Evolutionary conservation across 108 stramenopile genomes (phyloP).

Genomic region (Pseudonitzschia multiseries): DNA sequence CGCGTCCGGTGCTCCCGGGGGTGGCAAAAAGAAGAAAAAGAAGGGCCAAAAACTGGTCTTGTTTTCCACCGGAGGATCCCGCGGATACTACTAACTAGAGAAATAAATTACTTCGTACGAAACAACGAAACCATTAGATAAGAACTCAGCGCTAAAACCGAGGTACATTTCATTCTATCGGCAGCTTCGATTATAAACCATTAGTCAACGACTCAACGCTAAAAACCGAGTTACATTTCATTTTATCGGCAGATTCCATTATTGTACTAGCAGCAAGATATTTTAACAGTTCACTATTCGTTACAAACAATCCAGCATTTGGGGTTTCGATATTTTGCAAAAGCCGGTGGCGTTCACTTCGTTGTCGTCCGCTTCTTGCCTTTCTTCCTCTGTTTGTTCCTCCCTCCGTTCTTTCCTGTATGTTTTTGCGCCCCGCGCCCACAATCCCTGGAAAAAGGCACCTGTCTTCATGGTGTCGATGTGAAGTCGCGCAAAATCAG

Average conservation of each 20-base stretch:
- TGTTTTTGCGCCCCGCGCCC: conserved; percentile 1
- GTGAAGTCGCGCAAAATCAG: background rate
- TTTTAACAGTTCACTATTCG: background rate
- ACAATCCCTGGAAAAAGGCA: conserved; percentile 9
- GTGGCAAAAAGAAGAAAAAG: conserved; percentile 22
- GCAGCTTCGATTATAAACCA: no score
- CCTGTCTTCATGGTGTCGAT: conserved; percentile 16
- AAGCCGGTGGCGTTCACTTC: background rate
- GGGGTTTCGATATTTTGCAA: background rate
- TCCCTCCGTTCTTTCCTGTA: background rate
- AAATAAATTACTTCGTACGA: background rate
- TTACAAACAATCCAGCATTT: no score
- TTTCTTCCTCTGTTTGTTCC: background rate
- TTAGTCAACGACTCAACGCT: no score
- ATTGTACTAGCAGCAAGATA: background rate
- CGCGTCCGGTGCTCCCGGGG: background rate
- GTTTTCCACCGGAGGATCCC: conserved; percentile 43
- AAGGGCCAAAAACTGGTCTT: conserved; percentile 39
- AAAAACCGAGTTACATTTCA: background rate
- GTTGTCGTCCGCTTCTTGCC: background rate
- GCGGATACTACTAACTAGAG: conserved; percentile 12
- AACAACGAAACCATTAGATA: background rate
- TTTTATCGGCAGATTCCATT: background rate
- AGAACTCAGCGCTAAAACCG: no score
- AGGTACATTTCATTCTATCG: background rate